Percentiles rank a stretch among this genome's conserved stretches.
These are phyloP conservation scores for Lipomyces orientalis DNA, from an alignment of 805 yeast species.

Conservation along the genomic window DNA sequence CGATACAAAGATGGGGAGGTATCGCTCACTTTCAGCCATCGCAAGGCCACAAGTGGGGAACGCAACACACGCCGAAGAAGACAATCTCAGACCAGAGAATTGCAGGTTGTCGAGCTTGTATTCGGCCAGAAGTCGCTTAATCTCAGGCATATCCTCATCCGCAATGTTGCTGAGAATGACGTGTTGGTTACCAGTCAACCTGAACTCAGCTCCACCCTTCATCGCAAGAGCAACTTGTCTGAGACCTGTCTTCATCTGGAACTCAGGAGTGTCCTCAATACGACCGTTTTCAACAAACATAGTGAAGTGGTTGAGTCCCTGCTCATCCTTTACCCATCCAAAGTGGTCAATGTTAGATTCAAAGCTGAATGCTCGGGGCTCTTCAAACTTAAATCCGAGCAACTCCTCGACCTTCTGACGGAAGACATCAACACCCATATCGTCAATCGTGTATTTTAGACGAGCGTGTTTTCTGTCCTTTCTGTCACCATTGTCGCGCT, in stretches of 20 bases:
- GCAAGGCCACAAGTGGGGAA: slow-evolving; percentile 99
- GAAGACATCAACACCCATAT: slow-evolving; percentile 86
- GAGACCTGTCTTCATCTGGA: slow-evolving; percentile 88
- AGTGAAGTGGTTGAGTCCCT: slow-evolving; percentile 86
- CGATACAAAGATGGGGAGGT: slow-evolving; percentile 78
- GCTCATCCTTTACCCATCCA: slow-evolving; percentile 73
- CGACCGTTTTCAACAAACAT: slow-evolving; percentile 96
- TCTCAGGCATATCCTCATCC: slow-evolving; percentile 65
- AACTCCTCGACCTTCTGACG: slow-evolving; percentile 80
- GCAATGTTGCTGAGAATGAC: slow-evolving; percentile 73
- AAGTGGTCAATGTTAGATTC: slow-evolving; percentile 88
- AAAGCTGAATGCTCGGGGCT: slow-evolving; percentile 73
- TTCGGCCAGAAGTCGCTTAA: slow-evolving; percentile 69
- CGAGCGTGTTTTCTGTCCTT: slow-evolving; percentile 96
- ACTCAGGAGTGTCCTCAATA: slow-evolving; percentile 88
- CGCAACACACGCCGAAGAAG: slow-evolving; percentile 97
- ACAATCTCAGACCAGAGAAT: slow-evolving; percentile 81
- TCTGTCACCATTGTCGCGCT: slow-evolving; percentile 94
- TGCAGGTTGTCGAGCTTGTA: slow-evolving; percentile 84
- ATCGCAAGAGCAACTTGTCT: slow-evolving; percentile 75
- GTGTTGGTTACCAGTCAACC: slow-evolving; percentile 97
- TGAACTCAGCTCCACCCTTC: slow-evolving; percentile 78
- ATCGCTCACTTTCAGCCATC: slow-evolving; percentile 97
- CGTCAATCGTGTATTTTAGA: slow-evolving; percentile 94
- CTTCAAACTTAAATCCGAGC: slow-evolving; percentile 75